Conservation (phyloP, 2,329 filamentous ascomycete genomes). For the Gaeumannomyces sp. region DNA sequence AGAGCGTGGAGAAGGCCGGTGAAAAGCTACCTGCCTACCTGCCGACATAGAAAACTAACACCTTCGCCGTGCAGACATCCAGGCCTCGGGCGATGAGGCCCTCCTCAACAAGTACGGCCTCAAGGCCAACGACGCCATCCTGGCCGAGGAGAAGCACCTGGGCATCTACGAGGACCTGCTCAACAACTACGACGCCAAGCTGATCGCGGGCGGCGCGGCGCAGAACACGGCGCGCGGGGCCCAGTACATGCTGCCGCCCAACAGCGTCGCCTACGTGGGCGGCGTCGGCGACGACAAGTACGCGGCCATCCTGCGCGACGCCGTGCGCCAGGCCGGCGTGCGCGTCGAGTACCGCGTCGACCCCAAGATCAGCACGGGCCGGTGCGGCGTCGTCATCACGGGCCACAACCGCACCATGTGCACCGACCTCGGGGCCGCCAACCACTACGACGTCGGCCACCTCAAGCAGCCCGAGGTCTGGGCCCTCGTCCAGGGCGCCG, state of each 20-base stretch:
- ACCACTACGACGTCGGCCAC: constrained; percentile 94
- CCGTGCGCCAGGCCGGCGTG: constrained; percentile 81
- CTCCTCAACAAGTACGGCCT: constrained; percentile 89
- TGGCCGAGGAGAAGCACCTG: constrained; percentile 87
- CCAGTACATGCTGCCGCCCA: constrained; percentile 85
- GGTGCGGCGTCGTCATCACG: constrained; percentile 94
- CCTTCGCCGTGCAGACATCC: constrained; percentile 61
- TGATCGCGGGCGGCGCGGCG: constrained; percentile 92
- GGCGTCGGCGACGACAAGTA: constrained; percentile 96
- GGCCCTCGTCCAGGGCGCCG: constrained; percentile 81
- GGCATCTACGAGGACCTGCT: constrained; percentile 89
- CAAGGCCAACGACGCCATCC: constrained; percentile 95
- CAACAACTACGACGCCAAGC: constrained; percentile 84
- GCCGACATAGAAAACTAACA: not conserved
- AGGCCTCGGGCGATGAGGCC: constrained; percentile 73
- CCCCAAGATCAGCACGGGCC: constrained; percentile 74
- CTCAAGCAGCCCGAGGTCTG: constrained; percentile 88
- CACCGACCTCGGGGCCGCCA: constrained; percentile 92
- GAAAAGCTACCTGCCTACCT: too few relatives aligned
- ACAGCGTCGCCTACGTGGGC: constrained; percentile 89
- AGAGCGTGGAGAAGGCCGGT: too few relatives aligned
- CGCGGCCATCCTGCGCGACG: constrained; percentile 77
- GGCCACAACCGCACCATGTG: constrained; percentile 92
- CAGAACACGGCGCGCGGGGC: constrained; percentile 97
- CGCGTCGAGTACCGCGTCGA: constrained; percentile 94